Evolutionary conservation across 352 stramenopile genomes (phyloP).

Genomic region (Globisporangium recalcitrans): DNA sequence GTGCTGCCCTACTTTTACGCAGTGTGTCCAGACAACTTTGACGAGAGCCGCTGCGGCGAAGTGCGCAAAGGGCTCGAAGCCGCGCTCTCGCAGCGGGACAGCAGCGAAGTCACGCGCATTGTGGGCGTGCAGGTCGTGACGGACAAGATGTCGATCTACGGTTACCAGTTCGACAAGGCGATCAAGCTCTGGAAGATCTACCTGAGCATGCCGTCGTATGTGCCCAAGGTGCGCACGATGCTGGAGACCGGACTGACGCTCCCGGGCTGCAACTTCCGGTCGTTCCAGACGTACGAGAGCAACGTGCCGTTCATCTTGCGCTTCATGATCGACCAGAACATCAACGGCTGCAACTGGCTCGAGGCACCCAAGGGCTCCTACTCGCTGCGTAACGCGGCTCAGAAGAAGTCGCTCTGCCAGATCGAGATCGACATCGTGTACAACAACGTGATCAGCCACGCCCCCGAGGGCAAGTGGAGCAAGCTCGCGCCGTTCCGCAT

Average conservation of each 20-base stretch:
- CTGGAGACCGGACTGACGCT: slow-evolving; percentile 85
- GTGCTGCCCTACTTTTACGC: slow-evolving; percentile 98
- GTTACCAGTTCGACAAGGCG: slow-evolving; percentile 75
- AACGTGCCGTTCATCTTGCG: slow-evolving; percentile 99
- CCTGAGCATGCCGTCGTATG: slow-evolving; percentile 92
- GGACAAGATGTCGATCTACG: slow-evolving; percentile 84
- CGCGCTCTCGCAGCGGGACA: slow-evolving; percentile 44
- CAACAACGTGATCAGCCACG: slow-evolving; percentile 93
- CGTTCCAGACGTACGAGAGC: slow-evolving; percentile 95
- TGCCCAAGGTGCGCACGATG: slow-evolving; percentile 90
- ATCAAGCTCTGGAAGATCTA: slow-evolving; percentile 89
- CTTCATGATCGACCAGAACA: slow-evolving; percentile 99
- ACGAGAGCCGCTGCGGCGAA: slow-evolving; percentile 59
- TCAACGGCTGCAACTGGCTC: slow-evolving; percentile 97
- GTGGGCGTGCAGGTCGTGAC: slow-evolving; percentile 70
- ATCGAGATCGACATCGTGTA: slow-evolving; percentile 98
- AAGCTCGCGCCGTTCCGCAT: slow-evolving; percentile 97
- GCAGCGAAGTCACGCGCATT: slow-evolving; percentile 36
- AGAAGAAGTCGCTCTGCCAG: slow-evolving; percentile 90
- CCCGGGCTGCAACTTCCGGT: slow-evolving; percentile 58
- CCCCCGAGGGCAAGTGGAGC: slow-evolving; percentile 92
- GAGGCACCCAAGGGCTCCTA: slow-evolving; percentile 92
- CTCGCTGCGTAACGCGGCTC: slow-evolving; percentile 48
- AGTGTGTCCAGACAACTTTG: slow-evolving; percentile 67
- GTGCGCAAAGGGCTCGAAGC: slow-evolving; percentile 65